phyloP scores from a whole-genome alignment of 78 protist genomes.

The Monocercomonoides exilis region DNA sequence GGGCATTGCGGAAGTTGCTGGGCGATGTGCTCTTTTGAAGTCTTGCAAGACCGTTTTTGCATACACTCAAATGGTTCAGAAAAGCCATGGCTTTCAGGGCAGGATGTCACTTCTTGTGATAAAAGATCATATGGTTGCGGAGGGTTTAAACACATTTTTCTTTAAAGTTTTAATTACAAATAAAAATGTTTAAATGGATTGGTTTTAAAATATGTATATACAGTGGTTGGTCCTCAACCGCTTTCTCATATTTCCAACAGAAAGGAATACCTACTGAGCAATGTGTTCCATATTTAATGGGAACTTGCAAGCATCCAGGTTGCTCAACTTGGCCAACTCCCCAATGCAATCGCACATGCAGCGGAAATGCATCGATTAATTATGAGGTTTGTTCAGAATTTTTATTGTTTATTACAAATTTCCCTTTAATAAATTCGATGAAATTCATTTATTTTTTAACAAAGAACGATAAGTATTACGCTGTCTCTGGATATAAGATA shows the following conservation, averaged over 20 bases:
- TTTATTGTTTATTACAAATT: no score
- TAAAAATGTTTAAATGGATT: no score
- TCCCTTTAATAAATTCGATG: no score
- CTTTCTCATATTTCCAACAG: neutral
- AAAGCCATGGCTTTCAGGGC: neutral
- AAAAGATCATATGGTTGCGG: neutral
- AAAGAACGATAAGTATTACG: no score
- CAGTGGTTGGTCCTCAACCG: neutral
- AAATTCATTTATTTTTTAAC: no score
- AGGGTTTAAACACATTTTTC: neutral
- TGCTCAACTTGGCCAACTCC: constrained; percentile 14
- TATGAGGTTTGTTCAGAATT: no score
- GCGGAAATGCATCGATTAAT: no score
- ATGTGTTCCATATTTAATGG: neutral
- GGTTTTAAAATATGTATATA: neutral
- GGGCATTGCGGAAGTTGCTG: constrained; percentile 21
- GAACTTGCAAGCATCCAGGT: constrained; percentile 5
- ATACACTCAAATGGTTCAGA: constrained; percentile 9
- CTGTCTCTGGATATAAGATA: no score
- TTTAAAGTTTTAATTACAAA: no score
- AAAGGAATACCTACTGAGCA: neutral
- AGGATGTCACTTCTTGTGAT: neutral
- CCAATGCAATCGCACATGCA: no score
- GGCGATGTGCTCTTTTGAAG: constrained; percentile 16
- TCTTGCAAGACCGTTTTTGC: constrained; percentile 15